phyloP scores from a whole-genome alignment of 2,329 filamentous ascomycete genomes.

The Endocalyx cinctus region DNA sequence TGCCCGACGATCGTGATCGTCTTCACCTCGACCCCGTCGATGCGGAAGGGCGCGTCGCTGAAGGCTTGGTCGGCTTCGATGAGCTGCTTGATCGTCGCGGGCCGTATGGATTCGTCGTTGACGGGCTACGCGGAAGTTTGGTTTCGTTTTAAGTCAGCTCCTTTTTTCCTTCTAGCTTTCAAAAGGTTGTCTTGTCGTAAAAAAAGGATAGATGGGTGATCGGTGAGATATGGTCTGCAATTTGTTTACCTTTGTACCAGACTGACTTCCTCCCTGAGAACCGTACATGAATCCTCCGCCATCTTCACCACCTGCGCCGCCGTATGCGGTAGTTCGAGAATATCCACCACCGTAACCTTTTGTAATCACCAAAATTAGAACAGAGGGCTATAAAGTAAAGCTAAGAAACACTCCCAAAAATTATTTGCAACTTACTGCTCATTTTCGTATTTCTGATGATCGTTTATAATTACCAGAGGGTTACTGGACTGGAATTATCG shows the following conservation, averaged over 20 bases:
- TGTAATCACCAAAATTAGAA: no score
- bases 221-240: no score
- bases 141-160: no score
- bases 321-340: constrained; percentile 41
- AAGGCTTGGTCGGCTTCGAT: constrained; percentile 75
- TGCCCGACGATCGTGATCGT: constrained; percentile 86
- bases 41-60: constrained; percentile 69
- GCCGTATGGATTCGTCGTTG: constrained; percentile 80
- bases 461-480: no score
- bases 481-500: no score
- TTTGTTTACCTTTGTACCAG: constrained; percentile 24
- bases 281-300: constrained; percentile 59
- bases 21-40: constrained; percentile 71
- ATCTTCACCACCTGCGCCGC: constrained; percentile 53
- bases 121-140: constrained; percentile 47
- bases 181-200: no score
- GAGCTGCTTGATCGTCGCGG: constrained; percentile 93
- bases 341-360: constrained; percentile 49
- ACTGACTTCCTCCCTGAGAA: constrained; percentile 56
- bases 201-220: no score
- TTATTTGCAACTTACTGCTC: no score
- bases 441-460: no score
- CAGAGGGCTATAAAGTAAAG: no score
- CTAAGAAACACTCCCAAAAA: no score
- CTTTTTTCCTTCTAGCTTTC: no score